Percentiles rank a stretch among this genome's conserved stretches.
phyloP scores from a whole-genome alignment of 805 yeast species.

The Nakazawaea peltata region DNA sequence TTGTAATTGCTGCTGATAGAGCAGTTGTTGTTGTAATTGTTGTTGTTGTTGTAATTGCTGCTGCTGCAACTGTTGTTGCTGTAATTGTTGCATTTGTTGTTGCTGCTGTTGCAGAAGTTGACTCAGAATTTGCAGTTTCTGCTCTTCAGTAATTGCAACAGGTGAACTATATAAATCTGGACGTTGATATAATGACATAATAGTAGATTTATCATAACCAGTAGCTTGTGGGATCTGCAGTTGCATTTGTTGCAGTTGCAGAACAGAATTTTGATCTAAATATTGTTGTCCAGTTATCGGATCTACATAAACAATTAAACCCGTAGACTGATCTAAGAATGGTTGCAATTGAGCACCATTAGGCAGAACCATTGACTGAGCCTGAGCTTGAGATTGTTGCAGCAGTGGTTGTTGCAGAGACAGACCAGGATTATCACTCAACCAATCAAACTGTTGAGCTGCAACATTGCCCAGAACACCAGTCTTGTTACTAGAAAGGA shows the following conservation, averaged over 20 bases:
- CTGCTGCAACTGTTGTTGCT: conserved; percentile 13
- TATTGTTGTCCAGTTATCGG: conserved; percentile 55
- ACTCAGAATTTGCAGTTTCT: conserved; percentile 4
- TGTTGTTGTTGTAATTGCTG: conserved; percentile 8
- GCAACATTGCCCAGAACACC: conserved; percentile 24
- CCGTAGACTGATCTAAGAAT: conserved; percentile 66
- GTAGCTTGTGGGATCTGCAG: conserved; percentile 18
- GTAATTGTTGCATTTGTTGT: conserved; percentile 14
- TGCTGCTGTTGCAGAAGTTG: conserved; percentile 5
- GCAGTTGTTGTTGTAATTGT: conserved; percentile 10
- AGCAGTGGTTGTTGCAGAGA: conserved; percentile 9
- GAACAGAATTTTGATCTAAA: conserved; percentile 32
- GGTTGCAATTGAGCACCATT: conserved; percentile 47
- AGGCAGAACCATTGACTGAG: conserved; percentile 15
- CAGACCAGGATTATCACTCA: conserved; percentile 3
- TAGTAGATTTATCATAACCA: conserved; percentile 26
- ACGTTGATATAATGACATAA: conserved; percentile 34
- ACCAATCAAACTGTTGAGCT: conserved; percentile 4
- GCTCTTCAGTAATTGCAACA: conserved; percentile 18
- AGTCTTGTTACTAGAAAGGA: conserved; percentile 22
- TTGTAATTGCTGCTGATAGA: conserved; percentile 8
- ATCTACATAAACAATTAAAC: conserved; percentile 59
- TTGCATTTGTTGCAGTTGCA: conserved; percentile 24
- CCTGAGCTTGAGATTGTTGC: conserved; percentile 16
- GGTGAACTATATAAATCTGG: conserved; percentile 23